Evolutionary conservation across 805 yeast species (phyloP), one percentile per base, ranked within the genome.

Genomic region (Cyberlindnera nakhonratchasimensis): DNA sequence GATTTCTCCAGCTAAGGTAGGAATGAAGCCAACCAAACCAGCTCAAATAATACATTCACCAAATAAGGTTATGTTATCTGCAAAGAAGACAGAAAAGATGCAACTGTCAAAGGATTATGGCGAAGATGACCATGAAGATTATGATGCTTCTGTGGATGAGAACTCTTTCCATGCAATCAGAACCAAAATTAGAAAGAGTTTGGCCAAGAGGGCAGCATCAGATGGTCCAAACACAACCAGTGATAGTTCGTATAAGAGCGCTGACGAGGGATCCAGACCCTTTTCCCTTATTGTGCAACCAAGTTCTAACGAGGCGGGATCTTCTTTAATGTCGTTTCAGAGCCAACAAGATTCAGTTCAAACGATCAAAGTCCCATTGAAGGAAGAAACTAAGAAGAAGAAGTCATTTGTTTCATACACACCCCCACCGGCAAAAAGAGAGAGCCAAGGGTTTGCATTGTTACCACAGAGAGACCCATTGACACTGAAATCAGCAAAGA

Each of bases 121-220:
- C 14, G 41, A 33, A 3, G 47, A 43, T 5, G 42, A 50, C 8
- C 34, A 43, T 12, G 41, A 21, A 6, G 48, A 49, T 11, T 42
- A 49, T 19, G 53, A 53, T 23, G 50, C 52, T 9, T 52, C 58
- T 6, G 39, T 44, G 11, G 72, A 70, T 32, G 67, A 65, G 32
- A 49, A 39, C 12, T 72, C 77, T 7, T 71, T 72, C 46, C 72
- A 70, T 44, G 74, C 74, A 0, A 72, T 72, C n/a, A 65, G 71
- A 45, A 64, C 66, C 5, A 71, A 74, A 2, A 70, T 72, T 8
- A 52, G 75, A 22, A 72, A 70, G 45, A 70, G 74, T 40, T 64
- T 70, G 7, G 69, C 74, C 0, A 66, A 63, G 23, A 68, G 65
- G 32, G 40, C 48, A 10, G 32, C 35, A 6, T 23, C 53, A 12